A percentile compares a stretch with the other conserved stretches of the same genome.
Evolutionary conservation across 192 early-diverging fungal species (phyloP).

Genomic region (Backusella morwellensis): DNA sequence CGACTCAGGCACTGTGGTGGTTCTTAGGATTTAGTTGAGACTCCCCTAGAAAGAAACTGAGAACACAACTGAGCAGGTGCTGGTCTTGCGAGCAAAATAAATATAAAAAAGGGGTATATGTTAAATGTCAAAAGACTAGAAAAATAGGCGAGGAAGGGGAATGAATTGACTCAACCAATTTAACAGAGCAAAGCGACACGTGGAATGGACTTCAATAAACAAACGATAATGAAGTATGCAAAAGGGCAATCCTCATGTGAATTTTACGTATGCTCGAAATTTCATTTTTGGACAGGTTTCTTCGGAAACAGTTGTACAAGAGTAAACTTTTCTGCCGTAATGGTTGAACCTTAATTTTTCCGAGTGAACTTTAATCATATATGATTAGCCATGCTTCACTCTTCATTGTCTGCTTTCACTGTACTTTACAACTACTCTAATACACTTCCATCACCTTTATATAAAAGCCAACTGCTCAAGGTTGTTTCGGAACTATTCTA

Average conservation of each 20-base stretch:
- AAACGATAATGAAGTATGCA: slow-evolving; percentile 9
- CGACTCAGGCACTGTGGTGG: neutral
- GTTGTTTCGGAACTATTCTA: slow-evolving; percentile 2
- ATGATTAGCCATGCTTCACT: neutral
- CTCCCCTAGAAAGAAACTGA: slow-evolving; percentile 4
- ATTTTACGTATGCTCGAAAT: slow-evolving; percentile 1
- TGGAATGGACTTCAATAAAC: slow-evolving; percentile 5
- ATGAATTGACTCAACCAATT: neutral
- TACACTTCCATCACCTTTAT: neutral
- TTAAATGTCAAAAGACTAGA: neutral
- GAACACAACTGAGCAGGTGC: neutral
- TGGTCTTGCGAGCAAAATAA: neutral
- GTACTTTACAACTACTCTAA: neutral
- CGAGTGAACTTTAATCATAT: slow-evolving; percentile 1
- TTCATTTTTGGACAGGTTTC: slow-evolving; percentile 9
- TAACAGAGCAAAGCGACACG: slow-evolving; percentile 3
- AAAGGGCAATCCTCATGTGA: slow-evolving; percentile 4
- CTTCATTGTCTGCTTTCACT: neutral
- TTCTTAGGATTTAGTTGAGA: neutral
- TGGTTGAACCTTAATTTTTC: slow-evolving; percentile 11
- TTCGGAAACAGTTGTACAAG: neutral
- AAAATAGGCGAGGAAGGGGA: neutral
- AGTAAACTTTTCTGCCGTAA: neutral
- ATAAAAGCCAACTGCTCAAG: neutral
- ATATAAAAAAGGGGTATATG: slow-evolving; percentile 1